Conservation (phyloP, 169 alveolate species). For the Condylostoma magnum region DNA sequence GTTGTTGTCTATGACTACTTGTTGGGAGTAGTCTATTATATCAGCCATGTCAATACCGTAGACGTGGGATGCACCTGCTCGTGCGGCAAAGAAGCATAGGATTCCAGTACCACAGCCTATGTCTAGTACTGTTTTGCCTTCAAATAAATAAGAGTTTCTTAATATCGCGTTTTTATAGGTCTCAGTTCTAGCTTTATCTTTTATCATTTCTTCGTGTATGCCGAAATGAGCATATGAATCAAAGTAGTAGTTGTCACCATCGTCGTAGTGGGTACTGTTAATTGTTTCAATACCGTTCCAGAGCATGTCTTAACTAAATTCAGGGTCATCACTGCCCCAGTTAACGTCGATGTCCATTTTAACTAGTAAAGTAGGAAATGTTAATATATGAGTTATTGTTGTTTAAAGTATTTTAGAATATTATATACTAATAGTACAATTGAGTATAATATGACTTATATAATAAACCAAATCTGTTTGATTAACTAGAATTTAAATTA, state of each 20-base stretch:
- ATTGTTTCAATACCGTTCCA: not conserved
- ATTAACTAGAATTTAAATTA: no score
- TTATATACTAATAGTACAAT: no score
- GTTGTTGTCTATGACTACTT: constrained; percentile 89
- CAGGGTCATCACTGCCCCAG: constrained; percentile 15
- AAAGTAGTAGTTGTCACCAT: constrained; percentile 89
- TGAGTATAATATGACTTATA: no score
- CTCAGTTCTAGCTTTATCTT: constrained; percentile 94
- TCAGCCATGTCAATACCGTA: constrained; percentile 97
- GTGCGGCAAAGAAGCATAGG: constrained; percentile 95
- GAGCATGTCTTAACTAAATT: not conserved
- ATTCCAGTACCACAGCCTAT: constrained; percentile 99
- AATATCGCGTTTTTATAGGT: constrained; percentile 92
- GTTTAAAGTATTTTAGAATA: no score
- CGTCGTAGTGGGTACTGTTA: not conserved
- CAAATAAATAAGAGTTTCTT: constrained; percentile 89
- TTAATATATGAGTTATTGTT: no score
- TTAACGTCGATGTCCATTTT: no score
- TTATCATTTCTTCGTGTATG: constrained; percentile 97
- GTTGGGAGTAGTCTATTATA: constrained; percentile 91
- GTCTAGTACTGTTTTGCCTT: constrained; percentile 95
- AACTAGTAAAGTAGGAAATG: no score
- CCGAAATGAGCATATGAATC: constrained; percentile 96
- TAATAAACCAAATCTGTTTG: no score
- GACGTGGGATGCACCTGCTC: constrained; percentile 97